phyloP scores from a whole-genome alignment of 805 yeast species.

The Metschnikowia noctiluminum region DNA sequence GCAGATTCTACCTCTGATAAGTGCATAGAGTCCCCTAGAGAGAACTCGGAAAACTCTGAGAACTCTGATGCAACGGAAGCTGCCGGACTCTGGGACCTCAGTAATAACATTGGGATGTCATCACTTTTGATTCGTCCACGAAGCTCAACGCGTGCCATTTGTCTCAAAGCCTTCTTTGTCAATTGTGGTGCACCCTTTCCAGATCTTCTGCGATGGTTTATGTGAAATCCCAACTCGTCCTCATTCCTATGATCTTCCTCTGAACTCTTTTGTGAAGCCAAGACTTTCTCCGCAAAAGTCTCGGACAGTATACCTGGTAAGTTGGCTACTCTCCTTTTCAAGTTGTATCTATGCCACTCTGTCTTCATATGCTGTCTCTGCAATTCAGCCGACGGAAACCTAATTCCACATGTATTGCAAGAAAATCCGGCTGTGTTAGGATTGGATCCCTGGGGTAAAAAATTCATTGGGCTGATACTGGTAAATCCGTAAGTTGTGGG shows the following conservation, averaged over 20 bases:
- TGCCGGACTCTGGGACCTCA: conserved; percentile 49
- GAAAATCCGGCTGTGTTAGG: conserved; percentile 43
- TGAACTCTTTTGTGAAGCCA: conserved; percentile 16
- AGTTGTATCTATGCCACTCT: conserved; percentile 96
- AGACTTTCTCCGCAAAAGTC: conserved; percentile 65
- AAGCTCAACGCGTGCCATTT: conserved; percentile 16
- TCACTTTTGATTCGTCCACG: conserved; percentile 18
- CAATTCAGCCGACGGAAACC: conserved; percentile 74
- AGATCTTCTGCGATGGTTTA: conserved; percentile 28
- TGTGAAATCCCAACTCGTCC: conserved; percentile 54
- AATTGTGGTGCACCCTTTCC: conserved; percentile 28
- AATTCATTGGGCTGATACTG: conserved; percentile 6
- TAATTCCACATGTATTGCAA: conserved; percentile 85
- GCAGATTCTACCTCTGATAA: conserved; percentile 24
- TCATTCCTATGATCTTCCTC: conserved; percentile 28
- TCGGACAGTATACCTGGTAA: conserved; percentile 44
- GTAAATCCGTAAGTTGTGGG: too few relatives aligned
- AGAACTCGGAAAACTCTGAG: conserved; percentile 54
- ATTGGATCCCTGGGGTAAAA: conserved; percentile 26
- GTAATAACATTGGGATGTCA: conserved; percentile 15
- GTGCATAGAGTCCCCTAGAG: conserved; percentile 43
- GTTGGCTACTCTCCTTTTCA: conserved; percentile 86
- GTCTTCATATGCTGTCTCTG: conserved; percentile 95
- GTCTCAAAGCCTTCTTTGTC: conserved; percentile 39
- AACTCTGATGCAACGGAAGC: conserved; percentile 52